These are phyloP conservation scores for Ottelia alismoides DNA, from an alignment of 106 monocot species.

Conservation along the genomic window DNA sequence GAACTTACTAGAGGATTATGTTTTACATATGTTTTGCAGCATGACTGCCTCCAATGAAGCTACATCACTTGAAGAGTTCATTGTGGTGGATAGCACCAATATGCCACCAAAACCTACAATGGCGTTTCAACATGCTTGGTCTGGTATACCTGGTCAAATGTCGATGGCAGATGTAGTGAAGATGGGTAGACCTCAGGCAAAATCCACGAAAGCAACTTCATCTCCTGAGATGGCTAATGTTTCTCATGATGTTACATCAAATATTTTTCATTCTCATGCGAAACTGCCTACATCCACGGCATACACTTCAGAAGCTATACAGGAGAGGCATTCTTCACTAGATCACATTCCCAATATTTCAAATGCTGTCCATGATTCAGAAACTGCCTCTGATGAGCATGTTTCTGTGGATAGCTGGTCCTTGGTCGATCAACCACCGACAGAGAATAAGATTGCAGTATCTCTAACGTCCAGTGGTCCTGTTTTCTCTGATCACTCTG, in stretches of 20 bases:
- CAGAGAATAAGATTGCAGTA: constrained; percentile 7
- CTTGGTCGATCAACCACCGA: constrained; percentile 20
- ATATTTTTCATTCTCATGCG: constrained; percentile 9
- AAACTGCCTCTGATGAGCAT: constrained; percentile 8
- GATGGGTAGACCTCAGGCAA: constrained; percentile 78
- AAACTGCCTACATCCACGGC: constrained; percentile 11
- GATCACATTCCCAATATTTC: constrained; percentile 16
- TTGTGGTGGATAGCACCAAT: constrained; percentile 23
- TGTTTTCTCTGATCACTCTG: constrained; percentile 16
- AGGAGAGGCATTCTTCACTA: constrained; percentile 18
- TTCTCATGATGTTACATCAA: constrained; percentile 16
- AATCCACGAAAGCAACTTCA: constrained; percentile 12
- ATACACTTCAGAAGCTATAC: constrained; percentile 16
- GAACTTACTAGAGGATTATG: too few relatives aligned
- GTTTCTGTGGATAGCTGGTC: constrained; percentile 37
- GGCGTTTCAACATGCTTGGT: constrained; percentile 49
- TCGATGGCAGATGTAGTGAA: constrained; percentile 97
- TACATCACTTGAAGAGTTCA: constrained; percentile 27
- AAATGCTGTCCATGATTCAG: constrained; percentile 21
- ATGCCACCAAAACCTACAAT: constrained; percentile 30
- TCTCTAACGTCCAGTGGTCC: constrained; percentile 21
- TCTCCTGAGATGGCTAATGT: constrained; percentile 18
- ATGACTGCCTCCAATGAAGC: not conserved
- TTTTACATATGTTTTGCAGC: too few relatives aligned
- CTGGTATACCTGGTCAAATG: constrained; percentile 42